Evolutionary conservation across 352 stramenopile species (phyloP).

Genomic region (Phytophthora rubi): DNA sequence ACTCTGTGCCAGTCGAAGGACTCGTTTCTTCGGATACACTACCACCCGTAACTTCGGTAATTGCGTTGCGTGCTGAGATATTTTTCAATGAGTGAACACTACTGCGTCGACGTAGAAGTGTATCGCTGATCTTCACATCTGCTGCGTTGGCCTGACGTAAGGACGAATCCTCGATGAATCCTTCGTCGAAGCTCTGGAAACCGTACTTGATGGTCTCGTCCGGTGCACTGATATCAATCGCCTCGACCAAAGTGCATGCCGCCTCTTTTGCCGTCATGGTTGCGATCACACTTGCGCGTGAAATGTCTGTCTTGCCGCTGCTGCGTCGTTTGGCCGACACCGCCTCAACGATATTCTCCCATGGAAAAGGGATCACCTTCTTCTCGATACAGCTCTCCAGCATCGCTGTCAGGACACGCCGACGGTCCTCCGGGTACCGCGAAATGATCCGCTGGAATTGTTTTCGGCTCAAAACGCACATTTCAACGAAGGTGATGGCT

Average conservation of each 20-base stretch:
- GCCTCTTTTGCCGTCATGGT: slow-evolving; percentile 3
- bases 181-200: background rate
- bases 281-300: background rate
- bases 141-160: background rate
- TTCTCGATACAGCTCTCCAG: slow-evolving; percentile 12
- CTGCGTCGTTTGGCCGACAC: slow-evolving; percentile 1
- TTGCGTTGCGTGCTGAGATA: background rate
- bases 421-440: slow-evolving; percentile 10
- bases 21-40: background rate
- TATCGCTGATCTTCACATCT: background rate
- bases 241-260: background rate
- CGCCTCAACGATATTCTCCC: slow-evolving; percentile 8
- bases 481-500: slow-evolving; percentile 26
- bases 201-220: slow-evolving; percentile 15
- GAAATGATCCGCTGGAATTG: slow-evolving; percentile 11
- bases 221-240: background rate
- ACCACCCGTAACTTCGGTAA: background rate
- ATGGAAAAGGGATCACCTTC: slow-evolving; percentile 8
- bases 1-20: background rate
- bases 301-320: background rate
- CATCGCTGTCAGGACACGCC: slow-evolving; percentile 5
- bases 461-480: slow-evolving; percentile 11
- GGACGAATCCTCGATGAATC: background rate
- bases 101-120: background rate
- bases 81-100: background rate